phyloP scores from a whole-genome alignment of 2,329 filamentous ascomycete species.

The Leptographium wingfieldii region DNA sequence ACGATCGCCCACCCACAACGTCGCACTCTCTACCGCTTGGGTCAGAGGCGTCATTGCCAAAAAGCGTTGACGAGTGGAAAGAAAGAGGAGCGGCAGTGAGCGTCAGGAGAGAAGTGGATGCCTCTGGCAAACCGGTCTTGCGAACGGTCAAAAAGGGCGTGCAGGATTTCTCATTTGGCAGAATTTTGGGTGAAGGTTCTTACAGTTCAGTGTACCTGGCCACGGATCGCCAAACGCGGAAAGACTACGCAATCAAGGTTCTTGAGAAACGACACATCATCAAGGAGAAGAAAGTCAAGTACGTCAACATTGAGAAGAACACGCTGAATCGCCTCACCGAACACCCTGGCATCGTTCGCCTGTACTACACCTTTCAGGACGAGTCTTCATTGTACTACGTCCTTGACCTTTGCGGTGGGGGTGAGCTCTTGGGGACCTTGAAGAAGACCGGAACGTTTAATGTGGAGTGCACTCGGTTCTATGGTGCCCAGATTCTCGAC shows the following conservation, averaged over 20 bases:
- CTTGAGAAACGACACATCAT: slow-evolving; percentile 98
- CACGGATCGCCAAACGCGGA: slow-evolving; percentile 83
- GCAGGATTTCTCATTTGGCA: slow-evolving; percentile 88
- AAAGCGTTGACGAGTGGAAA: slow-evolving; percentile 85
- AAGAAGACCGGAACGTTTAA: slow-evolving; percentile 95
- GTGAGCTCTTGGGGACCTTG: slow-evolving; percentile 80
- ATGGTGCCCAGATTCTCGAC: slow-evolving; percentile 90
- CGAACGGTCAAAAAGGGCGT: slow-evolving; percentile 92
- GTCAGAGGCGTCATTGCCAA: slow-evolving; percentile 29
- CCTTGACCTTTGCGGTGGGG: slow-evolving; percentile 80
- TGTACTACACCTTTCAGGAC: slow-evolving; percentile 99
- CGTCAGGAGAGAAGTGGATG: slow-evolving; percentile 70
- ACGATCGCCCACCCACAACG: slow-evolving; percentile 21
- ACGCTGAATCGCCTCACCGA: slow-evolving; percentile 92
- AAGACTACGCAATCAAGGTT: slow-evolving; percentile 97
- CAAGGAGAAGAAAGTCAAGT: slow-evolving; percentile 99
- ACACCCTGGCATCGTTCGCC: slow-evolving; percentile 86
- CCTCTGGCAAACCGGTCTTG: slow-evolving; percentile 67
- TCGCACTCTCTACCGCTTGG: slow-evolving; percentile 18
- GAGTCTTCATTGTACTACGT: slow-evolving; percentile 95
- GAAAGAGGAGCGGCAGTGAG: slow-evolving; percentile 84
- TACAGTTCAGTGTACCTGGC: slow-evolving; percentile 94
- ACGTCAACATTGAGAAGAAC: slow-evolving; percentile 99
- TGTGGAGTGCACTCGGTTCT: slow-evolving; percentile 86
- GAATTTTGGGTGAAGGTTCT: slow-evolving; percentile 84